A percentile compares a stretch with the other conserved stretches of the same genome.
phyloP scores from a whole-genome alignment of 805 yeast species.

The Cyberlindnera galapagoensis region DNA sequence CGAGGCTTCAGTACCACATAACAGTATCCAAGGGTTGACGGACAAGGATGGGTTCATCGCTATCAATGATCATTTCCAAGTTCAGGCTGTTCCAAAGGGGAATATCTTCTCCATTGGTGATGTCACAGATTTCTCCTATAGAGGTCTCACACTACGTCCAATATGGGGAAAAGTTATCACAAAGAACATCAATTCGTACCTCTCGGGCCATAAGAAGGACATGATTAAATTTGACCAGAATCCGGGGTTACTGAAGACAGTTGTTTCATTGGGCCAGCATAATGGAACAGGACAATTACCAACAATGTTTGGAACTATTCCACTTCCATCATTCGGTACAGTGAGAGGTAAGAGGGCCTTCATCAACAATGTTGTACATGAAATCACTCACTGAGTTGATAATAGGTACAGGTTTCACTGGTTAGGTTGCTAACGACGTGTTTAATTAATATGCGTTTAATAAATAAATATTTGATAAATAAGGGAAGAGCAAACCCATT shows the following conservation, averaged over 20 bases:
- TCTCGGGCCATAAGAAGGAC: too few species aligned
- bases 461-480: slow-evolving; percentile 1
- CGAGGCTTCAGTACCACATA: slow-evolving; percentile 19
- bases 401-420: too few species aligned
- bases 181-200: slow-evolving; percentile 14
- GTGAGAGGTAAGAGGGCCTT: slow-evolving; percentile 41
- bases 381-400: too few species aligned
- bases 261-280: background rate
- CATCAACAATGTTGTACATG: too few species aligned
- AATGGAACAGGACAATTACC: background rate
- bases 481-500: background rate
- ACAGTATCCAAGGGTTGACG: slow-evolving; percentile 8
- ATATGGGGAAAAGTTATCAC: slow-evolving; percentile 13
- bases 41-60: slow-evolving; percentile 16
- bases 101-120: slow-evolving; percentile 31
- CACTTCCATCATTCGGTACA: too few species aligned
- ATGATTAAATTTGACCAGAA: background rate
- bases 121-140: slow-evolving; percentile 20
- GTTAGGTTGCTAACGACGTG: too few species aligned
- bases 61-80: slow-evolving; percentile 21
- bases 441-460: too few species aligned
- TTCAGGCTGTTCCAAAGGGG: slow-evolving; percentile 12
- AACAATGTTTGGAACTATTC: background rate
- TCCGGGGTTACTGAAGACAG: background rate
- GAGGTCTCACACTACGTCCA: slow-evolving; percentile 15